Percentiles rank a stretch among this genome's conserved stretches.
Conservation (phyloP, 1,284 basidiomycete genomes). For the Flammula alnicola region DNA sequence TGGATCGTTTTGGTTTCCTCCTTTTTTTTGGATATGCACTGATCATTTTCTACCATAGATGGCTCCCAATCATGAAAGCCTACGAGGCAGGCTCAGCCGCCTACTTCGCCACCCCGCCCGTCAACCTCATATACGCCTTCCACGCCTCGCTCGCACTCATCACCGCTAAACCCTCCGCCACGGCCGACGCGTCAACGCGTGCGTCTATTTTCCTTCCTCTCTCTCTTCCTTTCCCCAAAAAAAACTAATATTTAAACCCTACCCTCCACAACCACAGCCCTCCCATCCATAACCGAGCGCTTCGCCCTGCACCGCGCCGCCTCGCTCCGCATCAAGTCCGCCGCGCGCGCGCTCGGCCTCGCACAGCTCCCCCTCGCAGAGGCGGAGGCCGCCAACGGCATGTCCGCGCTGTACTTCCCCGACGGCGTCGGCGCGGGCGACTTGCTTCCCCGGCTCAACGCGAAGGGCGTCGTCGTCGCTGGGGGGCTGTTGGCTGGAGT, state of each 20-base stretch:
- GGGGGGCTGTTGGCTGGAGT: conserved; percentile 88
- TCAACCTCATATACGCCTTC: conserved; percentile 94
- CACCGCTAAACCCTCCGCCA: conserved; percentile 23
- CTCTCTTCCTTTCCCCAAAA: conserved; percentile 46
- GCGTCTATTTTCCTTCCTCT: conserved; percentile 40
- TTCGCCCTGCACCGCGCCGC: conserved; percentile 80
- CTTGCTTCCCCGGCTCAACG: conserved; percentile 71
- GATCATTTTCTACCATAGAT: too few relatives aligned
- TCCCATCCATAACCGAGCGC: conserved; percentile 69
- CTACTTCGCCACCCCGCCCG: conserved; percentile 96
- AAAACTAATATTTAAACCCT: too few relatives aligned
- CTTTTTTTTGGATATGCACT: too few relatives aligned
- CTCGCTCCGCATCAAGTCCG: conserved; percentile 76
- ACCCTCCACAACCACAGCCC: neutral
- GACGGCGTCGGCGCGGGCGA: conserved; percentile 76
- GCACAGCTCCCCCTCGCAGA: conserved; percentile 69
- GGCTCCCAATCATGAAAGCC: conserved; percentile 93
- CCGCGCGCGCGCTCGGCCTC: conserved; percentile 74
- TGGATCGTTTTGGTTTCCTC: too few relatives aligned
- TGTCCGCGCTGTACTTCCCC: conserved; percentile 90
- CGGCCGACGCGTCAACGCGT: conserved; percentile 14
- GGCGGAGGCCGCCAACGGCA: conserved; percentile 84
- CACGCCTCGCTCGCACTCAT: conserved; percentile 82
- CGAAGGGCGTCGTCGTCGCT: conserved; percentile 82
- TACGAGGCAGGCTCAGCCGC: conserved; percentile 78